Conservation (phyloP, 371 early-diverging fungal species). For the Actinomucor elegans region DNA sequence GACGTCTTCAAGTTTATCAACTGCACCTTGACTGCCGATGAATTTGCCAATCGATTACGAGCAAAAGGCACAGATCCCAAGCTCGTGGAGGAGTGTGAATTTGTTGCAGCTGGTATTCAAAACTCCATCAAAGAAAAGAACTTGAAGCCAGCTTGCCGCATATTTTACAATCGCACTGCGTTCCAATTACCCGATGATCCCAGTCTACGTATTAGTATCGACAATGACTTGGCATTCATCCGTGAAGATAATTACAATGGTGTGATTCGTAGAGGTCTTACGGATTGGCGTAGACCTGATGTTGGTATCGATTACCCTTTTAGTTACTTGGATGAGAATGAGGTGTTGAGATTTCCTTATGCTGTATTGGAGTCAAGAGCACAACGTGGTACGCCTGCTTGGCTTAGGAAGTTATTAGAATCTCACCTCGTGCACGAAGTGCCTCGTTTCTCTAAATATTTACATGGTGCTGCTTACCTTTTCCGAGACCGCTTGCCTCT, state of each 20-base stretch:
- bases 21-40: slow-evolving; percentile 76
- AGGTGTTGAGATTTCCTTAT: slow-evolving; percentile 93
- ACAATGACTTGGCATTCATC: slow-evolving; percentile 97
- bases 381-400: slow-evolving; percentile 89
- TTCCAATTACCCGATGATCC: slow-evolving; percentile 98
- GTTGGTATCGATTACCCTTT: slow-evolving; percentile 90
- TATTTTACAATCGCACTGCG: slow-evolving; percentile 97
- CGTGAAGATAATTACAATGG: slow-evolving; percentile 89
- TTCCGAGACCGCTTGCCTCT: slow-evolving; percentile 83
- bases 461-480: slow-evolving; percentile 94
- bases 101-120: slow-evolving; percentile 83
- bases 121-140: slow-evolving; percentile 71
- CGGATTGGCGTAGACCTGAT: slow-evolving; percentile 92
- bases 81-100: slow-evolving; percentile 70
- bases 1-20: slow-evolving; percentile 81
- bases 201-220: slow-evolving; percentile 92
- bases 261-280: slow-evolving; percentile 55
- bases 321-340: slow-evolving; percentile 71
- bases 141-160: slow-evolving; percentile 78
- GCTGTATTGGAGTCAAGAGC: slow-evolving; percentile 98
- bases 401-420: slow-evolving; percentile 89
- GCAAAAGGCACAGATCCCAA: slow-evolving; percentile 73
- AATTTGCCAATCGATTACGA: slow-evolving; percentile 71
- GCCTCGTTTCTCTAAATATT: slow-evolving; percentile 97
- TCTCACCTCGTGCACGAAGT: slow-evolving; percentile 94